Evolutionary conservation across 495 filamentous ascomycete species (phyloP), one percentile per base, ranked within the genome.

Genomic region (Daldinia bambusicola): DNA sequence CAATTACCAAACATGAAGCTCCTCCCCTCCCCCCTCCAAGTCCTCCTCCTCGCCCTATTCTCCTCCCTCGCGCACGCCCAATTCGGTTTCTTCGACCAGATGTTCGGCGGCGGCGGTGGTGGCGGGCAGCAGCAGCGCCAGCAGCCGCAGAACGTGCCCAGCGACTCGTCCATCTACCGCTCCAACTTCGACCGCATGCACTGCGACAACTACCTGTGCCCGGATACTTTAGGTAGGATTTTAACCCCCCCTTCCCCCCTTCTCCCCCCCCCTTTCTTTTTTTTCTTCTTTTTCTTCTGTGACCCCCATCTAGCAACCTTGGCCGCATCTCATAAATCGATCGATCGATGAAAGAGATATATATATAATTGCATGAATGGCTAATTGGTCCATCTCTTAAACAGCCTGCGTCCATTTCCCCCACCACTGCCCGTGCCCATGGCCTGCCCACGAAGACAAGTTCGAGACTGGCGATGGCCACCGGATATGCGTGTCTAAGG

Each of bases 161-260:
- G 90, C 76, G 93, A 97, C 78, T 90, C 91, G 12, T 78, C 80
- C 12, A 89, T 89, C 77, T 97, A 97, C 80, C 91, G 89, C 74
- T 79, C 86, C 45, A 86, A 89, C 55, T 95, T 94, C 81, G 84
- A 88, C 9, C 67, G 75, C 60, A 88, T 91, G 8, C 89, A 87
- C 76, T 98, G 94, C 83, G 86, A 90, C 66, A 92, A 93, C 73
- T 98, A 97, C 77, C 88, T 97, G n/a, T 97, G 94, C 75, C 94
- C 94, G 0, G 90, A 88, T 57, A 97, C 93, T 4, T 87, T 97
- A 26, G 89, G 83, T 85, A 70, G 4, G 66, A n/a, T 8, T 32
- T 13, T 31, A 1, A n/a, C 13, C n/a, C 13, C 14, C 38, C 18
- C 56, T 58, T 8, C 12, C 48, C 18, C 14, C 16, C 50, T n/a